Evolutionary conservation across 129 eudicot genomes (phyloP), one percentile per base, ranked within the genome.

Genomic region (Artemisia annua): DNA sequence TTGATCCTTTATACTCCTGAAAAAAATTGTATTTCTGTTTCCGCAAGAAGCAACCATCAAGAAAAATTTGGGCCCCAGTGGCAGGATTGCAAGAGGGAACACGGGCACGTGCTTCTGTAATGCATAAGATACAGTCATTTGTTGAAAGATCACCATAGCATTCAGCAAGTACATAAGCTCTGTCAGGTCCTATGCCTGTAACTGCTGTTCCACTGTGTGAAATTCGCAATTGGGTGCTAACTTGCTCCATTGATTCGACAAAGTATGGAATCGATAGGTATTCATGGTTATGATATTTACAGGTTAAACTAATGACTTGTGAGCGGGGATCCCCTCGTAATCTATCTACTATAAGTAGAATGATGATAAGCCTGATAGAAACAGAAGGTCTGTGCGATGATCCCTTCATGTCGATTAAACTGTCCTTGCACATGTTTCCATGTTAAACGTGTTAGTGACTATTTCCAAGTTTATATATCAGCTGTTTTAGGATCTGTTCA

Each of bases 91-190:
- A 90, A 60, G 75, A 79, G 3, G 94, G 91, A 30, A 87, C 75
- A 30, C 70, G 58, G 5, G 86, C 85, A 10, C 94, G 84, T 2
- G 94, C 89, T 30, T 76, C 81, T 0, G 87, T 87, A 61, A 79
- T 85, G 79, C 94, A 90, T 22, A 85, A 17, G 3, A 79, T 80
- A 59, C 96, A 90, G 50, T 90, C 89, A 1, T 83, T 73, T 51
- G 73, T 17, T 3, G 94, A 79, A 10, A 90, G 94, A 71, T 87
- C 96, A 9, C 89, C 89, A 18, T 90, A 85, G 83, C 96, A 90
- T 58, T 90, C 91, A 2, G 89, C 87, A 9, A 90, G 72, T 12
- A 72, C 90, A 28, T 76, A 87, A 48, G 39, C 72, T 2, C 66
- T 49, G 63, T 83, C 83, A 5, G 75, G 79, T 26, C 87, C 86